phyloP scores from a whole-genome alignment of 139 green algal genomes.

The Micromonas pusilla region DNA sequence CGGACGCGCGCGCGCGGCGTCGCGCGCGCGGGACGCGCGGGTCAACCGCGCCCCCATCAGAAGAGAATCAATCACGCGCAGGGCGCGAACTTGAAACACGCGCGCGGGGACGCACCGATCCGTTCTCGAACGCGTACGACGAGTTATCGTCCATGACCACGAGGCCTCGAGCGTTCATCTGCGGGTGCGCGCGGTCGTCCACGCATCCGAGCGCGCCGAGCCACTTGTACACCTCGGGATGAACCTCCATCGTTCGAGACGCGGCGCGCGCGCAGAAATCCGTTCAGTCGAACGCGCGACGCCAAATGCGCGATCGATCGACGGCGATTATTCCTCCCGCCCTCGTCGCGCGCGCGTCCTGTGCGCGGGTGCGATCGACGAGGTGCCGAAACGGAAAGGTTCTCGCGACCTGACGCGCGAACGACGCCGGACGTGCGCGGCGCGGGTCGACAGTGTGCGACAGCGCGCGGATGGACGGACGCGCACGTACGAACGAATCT shows the following conservation, averaged over 20 bases:
- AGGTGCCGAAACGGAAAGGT: neutral
- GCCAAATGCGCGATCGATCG: too few species aligned
- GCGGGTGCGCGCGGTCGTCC: neutral
- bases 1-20: too few species aligned
- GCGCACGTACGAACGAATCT: too few species aligned
- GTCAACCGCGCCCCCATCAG: too few species aligned
- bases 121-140: neutral
- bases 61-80: too few species aligned
- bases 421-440: neutral
- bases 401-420: neutral
- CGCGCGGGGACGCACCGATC: neutral
- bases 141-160: neutral
- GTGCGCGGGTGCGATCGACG: too few species aligned
- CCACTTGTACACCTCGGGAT: neutral
- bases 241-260: neutral
- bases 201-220: neutral
- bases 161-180: neutral
- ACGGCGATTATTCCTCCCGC: too few species aligned
- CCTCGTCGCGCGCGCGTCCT: too few species aligned
- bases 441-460: neutral
- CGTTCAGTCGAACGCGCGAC: too few species aligned
- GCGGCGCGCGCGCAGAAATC: neutral
- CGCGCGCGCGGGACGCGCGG: too few species aligned
- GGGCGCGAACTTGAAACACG: too few species aligned
- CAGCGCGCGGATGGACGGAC: too few species aligned